phyloP scores from a whole-genome alignment of 495 filamentous ascomycete species.

The Neurospora sp. region DNA sequence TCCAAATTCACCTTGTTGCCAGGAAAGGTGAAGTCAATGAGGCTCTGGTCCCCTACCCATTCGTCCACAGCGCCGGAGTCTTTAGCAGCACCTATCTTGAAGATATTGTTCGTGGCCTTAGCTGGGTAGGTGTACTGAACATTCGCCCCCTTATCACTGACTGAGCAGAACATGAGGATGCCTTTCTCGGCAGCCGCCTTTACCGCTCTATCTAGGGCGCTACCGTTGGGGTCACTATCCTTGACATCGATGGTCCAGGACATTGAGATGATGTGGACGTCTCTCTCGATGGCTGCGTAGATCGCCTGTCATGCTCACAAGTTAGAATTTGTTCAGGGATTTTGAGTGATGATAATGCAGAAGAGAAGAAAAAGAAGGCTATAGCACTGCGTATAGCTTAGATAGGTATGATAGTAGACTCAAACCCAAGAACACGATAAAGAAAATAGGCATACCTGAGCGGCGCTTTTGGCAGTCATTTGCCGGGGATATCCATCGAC shows the following conservation, averaged over 20 bases:
- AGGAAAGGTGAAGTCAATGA: conserved; percentile 17
- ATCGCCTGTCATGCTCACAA: conserved; percentile 1
- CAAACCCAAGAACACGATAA: neutral
- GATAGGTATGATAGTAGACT: neutral
- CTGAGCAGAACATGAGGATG: conserved; percentile 17
- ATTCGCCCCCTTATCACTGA: conserved; percentile 8
- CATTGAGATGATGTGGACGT: conserved; percentile 17
- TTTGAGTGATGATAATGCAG: neutral
- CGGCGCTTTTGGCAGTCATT: conserved; percentile 21
- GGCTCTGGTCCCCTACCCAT: conserved; percentile 12
- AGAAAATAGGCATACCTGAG: conserved; percentile 10
- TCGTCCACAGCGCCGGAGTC: conserved; percentile 10
- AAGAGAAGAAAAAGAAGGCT: neutral
- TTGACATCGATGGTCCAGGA: conserved; percentile 13
- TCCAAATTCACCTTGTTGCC: conserved; percentile 13
- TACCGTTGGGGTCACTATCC: conserved; percentile 2
- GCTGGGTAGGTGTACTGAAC: conserved; percentile 7
- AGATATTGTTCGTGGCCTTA: conserved; percentile 6
- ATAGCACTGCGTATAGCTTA: neutral
- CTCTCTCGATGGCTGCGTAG: conserved; percentile 5
- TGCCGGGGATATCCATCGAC: conserved; percentile 8
- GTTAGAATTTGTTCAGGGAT: neutral
- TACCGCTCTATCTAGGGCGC: conserved; percentile 7
- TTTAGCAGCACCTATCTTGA: conserved; percentile 13
- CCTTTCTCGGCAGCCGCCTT: conserved; percentile 5